Evolutionary conservation across 106 monocot species (phyloP).

Genomic region (Hemerocallis citrina): DNA sequence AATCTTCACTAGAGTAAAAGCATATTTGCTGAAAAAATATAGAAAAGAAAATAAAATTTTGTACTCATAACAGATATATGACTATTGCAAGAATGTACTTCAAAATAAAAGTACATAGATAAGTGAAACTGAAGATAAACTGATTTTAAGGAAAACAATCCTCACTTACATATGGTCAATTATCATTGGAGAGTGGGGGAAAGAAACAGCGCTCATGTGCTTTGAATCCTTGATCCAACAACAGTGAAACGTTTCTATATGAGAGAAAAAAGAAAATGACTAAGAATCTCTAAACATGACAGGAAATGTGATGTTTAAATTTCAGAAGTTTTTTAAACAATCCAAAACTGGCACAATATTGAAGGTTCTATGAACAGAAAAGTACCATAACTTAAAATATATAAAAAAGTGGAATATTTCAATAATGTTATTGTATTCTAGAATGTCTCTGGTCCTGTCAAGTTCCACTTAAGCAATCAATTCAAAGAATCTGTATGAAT

Average conservation of each 20-base stretch:
- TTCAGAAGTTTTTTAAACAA: background rate
- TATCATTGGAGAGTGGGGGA: constrained; percentile 93
- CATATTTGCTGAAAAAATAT: too few species aligned
- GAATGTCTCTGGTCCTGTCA: too few species aligned
- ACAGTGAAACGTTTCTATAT: constrained; percentile 64
- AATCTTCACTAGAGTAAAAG: too few species aligned
- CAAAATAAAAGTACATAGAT: background rate
- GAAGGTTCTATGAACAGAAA: background rate
- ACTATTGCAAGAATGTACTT: background rate
- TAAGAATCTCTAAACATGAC: background rate
- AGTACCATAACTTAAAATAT: too few species aligned
- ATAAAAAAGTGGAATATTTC: too few species aligned
- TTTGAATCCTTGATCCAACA: constrained; percentile 91
- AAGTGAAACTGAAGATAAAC: background rate
- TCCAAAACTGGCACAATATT: background rate
- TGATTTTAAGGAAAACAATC: background rate
- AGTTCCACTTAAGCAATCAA: too few species aligned
- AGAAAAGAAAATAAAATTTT: too few species aligned
- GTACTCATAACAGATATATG: too few species aligned
- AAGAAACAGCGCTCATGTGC: constrained; percentile 64
- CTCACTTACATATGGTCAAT: constrained; percentile 69
- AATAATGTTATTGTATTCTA: too few species aligned
- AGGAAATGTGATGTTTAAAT: background rate
- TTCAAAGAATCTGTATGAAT: too few species aligned
- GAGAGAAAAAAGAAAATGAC: background rate